A percentile compares a stretch with the other conserved stretches of the same genome.
phyloP scores from a whole-genome alignment of 139 green algal genomes.

The Parachlorella kessleri region DNA sequence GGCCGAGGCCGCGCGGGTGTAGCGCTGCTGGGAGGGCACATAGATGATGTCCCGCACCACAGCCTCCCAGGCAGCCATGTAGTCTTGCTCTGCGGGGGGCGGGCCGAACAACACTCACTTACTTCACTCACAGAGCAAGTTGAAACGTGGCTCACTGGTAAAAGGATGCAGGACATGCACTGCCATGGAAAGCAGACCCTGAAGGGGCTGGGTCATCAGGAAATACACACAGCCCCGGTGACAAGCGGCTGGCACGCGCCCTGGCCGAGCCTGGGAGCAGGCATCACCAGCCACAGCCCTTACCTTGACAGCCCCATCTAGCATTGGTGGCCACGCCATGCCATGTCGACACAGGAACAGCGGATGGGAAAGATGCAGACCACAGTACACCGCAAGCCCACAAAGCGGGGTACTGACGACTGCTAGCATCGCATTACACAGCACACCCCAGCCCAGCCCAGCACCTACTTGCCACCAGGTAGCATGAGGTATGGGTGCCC shows the following conservation, averaged over 20 bases:
- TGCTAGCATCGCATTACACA: background rate
- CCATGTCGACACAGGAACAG: background rate
- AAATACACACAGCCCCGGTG: background rate
- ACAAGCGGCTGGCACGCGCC: too few relatives aligned
- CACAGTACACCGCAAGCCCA: background rate
- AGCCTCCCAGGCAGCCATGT: constrained; percentile 54
- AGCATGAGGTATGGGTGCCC: constrained; percentile 10
- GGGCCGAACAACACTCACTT: too few relatives aligned
- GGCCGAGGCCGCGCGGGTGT: constrained; percentile 50
- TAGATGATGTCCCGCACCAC: constrained; percentile 70
- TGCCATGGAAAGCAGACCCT: too few relatives aligned
- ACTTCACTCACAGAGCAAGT: too few relatives aligned
- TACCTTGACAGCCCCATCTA: background rate
- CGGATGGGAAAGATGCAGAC: background rate
- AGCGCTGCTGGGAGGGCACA: constrained; percentile 56
- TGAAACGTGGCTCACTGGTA: background rate
- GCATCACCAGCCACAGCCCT: background rate
- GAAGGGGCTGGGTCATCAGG: background rate
- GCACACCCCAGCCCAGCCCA: too few relatives aligned
- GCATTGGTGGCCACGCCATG: background rate
- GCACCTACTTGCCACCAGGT: too few relatives aligned
- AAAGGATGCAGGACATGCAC: background rate
- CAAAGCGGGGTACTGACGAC: background rate
- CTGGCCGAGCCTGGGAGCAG: background rate
- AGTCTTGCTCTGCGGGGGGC: constrained; percentile 51